Base-by-base conservation (phyloP, 768 basidiomycete genomes). In the Kwoniella botswanensis region DNA sequence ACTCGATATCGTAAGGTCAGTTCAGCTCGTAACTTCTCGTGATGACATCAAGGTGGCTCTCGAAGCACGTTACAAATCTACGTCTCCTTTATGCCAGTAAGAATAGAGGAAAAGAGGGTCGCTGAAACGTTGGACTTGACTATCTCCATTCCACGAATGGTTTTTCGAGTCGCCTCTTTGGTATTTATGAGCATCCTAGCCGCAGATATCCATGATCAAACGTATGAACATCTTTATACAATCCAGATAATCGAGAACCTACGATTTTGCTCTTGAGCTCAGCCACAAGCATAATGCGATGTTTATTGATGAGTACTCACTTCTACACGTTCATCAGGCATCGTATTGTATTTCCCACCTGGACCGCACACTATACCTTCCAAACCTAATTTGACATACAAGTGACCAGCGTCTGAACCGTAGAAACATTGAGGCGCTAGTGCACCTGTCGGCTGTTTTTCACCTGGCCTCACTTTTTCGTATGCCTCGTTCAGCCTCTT, bases 281-380 rank as follows among this genome's bases (percentile, higher is more conserved):
- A 29, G 41, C 35, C 0, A 42, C 59, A 6, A 1, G 22, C 2
- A 41, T 12, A 9, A 17, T 24, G 24, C 11, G 0, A 12, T 10
- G 26, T 0, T 15, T 0, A 4, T 22, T 0, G 0, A 52, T 21
- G 5, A 52, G 12, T 11, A 62, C 70, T 63, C 65, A 71, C 70
- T 59, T 71, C 70, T 10, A 71, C 70, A 9, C 70, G 41, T 53
- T 71, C 70, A 35, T 71, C 70, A 26, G 70, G 70, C 70, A 71
- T 71, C 17, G 70, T 71, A 41, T 71, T 71, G 50, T 67, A 71
- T 53, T 71, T 71, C 9, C 70, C 70, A 17, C 70, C 70, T 13
- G 70, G 70, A 13, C 70, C 70, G 24, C 70, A 71, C 22, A 71
- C 70, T 57, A 71, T 71, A 11, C 70, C 70, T 54, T 71, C 46